These are phyloP conservation scores for Coemansia sp. DNA, from an alignment of 192 early-diverging fungal species.

Conservation along the genomic window DNA sequence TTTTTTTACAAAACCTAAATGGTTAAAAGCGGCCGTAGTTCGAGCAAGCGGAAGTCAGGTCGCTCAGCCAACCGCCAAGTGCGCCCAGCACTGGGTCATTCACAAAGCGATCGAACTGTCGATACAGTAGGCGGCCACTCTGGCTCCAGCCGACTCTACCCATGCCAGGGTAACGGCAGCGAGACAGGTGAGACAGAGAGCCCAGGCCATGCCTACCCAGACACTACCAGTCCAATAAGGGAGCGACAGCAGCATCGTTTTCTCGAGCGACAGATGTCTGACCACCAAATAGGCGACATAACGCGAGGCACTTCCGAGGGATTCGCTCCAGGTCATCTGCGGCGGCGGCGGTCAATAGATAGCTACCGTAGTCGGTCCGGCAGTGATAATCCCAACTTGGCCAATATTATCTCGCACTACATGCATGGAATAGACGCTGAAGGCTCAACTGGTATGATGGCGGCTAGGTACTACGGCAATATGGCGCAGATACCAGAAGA, in stretches of 20 bases:
- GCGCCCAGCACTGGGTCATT: conserved; percentile 3
- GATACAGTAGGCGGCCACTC: neutral
- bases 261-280: conserved; percentile 8
- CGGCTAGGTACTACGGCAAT: conserved; percentile 52
- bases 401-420: conserved; percentile 46
- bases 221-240: neutral
- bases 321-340: neutral
- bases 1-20: conserved; percentile 8
- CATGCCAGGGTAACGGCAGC: neutral
- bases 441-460: conserved; percentile 28
- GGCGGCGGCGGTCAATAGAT: conserved; percentile 9
- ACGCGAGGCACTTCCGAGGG: conserved; percentile 13
- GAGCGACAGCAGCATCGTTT: conserved; percentile 14
- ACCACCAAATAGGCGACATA: neutral
- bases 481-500: conserved; percentile 32
- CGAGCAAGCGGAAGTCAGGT: conserved; percentile 26
- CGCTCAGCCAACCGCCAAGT: neutral
- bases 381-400: conserved; percentile 15
- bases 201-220: neutral
- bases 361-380: conserved; percentile 18
- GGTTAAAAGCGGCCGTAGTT: conserved; percentile 28
- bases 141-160: conserved; percentile 1
- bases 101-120: neutral
- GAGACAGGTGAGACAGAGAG: conserved; percentile 4
- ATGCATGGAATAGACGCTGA: conserved; percentile 45